Evolutionary conservation across 2,329 filamentous ascomycete species (phyloP).

Genomic region (Plectosphaerella plurivora): DNA sequence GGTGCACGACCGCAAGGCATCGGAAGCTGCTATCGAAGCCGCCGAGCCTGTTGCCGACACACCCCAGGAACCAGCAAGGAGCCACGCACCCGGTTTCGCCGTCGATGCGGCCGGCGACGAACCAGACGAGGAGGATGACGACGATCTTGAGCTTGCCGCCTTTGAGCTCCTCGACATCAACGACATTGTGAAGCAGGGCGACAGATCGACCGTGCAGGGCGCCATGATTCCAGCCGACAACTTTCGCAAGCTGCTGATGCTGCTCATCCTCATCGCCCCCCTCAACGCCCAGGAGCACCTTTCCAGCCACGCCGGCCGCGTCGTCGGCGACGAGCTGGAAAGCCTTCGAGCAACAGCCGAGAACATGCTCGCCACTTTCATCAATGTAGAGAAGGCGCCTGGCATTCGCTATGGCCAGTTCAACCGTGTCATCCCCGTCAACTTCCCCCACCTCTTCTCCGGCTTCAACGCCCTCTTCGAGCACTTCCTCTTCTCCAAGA

Average conservation of each 20-base stretch:
- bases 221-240: slow-evolving; percentile 72
- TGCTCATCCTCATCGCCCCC: slow-evolving; percentile 63
- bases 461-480: slow-evolving; percentile 68
- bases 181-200: slow-evolving; percentile 53
- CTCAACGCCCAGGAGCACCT: slow-evolving; percentile 61
- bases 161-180: slow-evolving; percentile 63
- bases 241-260: slow-evolving; percentile 64
- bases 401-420: slow-evolving; percentile 61
- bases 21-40: slow-evolving; percentile 18
- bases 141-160: slow-evolving; percentile 63
- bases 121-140: slow-evolving; percentile 38
- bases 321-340: slow-evolving; percentile 51
- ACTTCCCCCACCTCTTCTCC: slow-evolving; percentile 62
- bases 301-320: slow-evolving; percentile 53
- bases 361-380: slow-evolving; percentile 61
- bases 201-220: slow-evolving; percentile 47
- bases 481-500: slow-evolving; percentile 71
- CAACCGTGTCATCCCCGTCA: slow-evolving; percentile 52
- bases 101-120: slow-evolving; percentile 40
- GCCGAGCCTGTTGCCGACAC: slow-evolving; percentile 4
- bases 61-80: slow-evolving; percentile 3
- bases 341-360: slow-evolving; percentile 59
- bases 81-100: slow-evolving; percentile 34
- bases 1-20: slow-evolving; percentile 60
- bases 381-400: slow-evolving; percentile 58